A percentile compares a stretch with the other conserved stretches of the same genome.
Evolutionary conservation across 1,284 basidiomycete species (phyloP).

Genomic region (Ustilago hordei): DNA sequence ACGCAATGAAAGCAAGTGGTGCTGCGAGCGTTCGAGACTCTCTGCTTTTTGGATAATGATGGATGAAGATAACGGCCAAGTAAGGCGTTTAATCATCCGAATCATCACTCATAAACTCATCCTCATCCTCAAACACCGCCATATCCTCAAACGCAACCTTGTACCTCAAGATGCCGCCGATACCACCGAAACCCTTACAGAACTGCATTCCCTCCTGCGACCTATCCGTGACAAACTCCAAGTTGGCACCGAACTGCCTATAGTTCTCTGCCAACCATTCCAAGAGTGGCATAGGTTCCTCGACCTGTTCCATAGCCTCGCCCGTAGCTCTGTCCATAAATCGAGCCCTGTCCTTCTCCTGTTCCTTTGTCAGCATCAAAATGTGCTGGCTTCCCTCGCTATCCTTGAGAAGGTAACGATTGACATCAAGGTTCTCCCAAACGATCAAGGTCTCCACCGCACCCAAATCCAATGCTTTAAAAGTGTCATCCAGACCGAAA

Average conservation of each 20-base stretch:
- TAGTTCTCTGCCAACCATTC: slow-evolving; percentile 99
- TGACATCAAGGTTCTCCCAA: slow-evolving; percentile 82
- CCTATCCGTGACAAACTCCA: slow-evolving; percentile 75
- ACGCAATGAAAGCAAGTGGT: background rate
- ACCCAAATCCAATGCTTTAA: slow-evolving; percentile 95
- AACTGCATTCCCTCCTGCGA: slow-evolving; percentile 99
- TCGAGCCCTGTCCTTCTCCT: slow-evolving; percentile 81
- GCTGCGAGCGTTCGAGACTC: background rate
- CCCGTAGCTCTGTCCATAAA: slow-evolving; percentile 95
- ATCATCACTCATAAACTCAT: slow-evolving; percentile 68
- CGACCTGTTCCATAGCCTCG: slow-evolving; percentile 88
- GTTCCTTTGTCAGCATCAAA: slow-evolving; percentile 66
- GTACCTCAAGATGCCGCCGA: slow-evolving; percentile 86
- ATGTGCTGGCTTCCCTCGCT: slow-evolving; percentile 59
- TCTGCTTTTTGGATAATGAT: slow-evolving; percentile 5
- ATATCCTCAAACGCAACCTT: slow-evolving; percentile 69
- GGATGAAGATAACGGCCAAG: background rate
- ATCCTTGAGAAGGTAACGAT: slow-evolving; percentile 64
- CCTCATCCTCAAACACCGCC: slow-evolving; percentile 66
- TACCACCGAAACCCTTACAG: slow-evolving; percentile 98
- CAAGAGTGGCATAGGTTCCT: slow-evolving; percentile 65
- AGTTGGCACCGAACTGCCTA: slow-evolving; percentile 93
- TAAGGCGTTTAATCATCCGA: slow-evolving; percentile 54
- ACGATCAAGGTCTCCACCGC: slow-evolving; percentile 97
- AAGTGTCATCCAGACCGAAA: slow-evolving; percentile 96